Evolutionary conservation across 75 land plant species (phyloP), one percentile per base, ranked within the genome.

Genomic region (Chamaecyparis obtusa): DNA sequence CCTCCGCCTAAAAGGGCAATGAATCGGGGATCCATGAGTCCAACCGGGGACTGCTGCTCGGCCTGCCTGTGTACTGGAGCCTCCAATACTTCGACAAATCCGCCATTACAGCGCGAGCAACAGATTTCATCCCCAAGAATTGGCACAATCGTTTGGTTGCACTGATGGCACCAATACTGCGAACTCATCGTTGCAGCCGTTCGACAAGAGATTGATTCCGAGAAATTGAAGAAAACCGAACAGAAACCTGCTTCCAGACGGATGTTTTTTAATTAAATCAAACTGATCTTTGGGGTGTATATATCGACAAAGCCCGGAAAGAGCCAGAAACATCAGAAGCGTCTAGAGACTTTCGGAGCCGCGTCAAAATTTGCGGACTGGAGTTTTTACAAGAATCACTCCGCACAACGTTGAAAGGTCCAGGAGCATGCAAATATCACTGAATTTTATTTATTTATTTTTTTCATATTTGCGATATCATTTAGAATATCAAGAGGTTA

Each of bases 161-260:
- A 95, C 88, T 84, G 80, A 33, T 95, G 90, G 89, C 96, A 95
- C 95, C 96, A 95, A 54, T 90, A 93, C 21, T 91, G 89, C 3
- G 86, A 60, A 17, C 27, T 90, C 49, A 75, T 79, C 9, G 82
- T 69, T 49, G 87, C 92, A 35, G 84, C 90, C 94, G 90, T 90
- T 51, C 0, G 36, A 0, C 41, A 39, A 16, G 9, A 32, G 15
- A 35, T 37, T 7, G 37, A 14, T 41, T 19, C 17, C 41, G 2
- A 44, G 46, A 44, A 44, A 44, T 44, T 5, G 6, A 44, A 44
- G 46, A 4, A 44, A 44, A 44, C 46, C 46, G 46, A 44, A 5
- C 46, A 3, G 46, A 44, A 44, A 44, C 6, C 46, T 44, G 46
- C 6, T 44, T 44, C 19, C 2, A n/a, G n/a, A n/a, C 17, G 0